phyloP scores from a whole-genome alignment of 305 asterid genomes.

The Fraxinus sp. region DNA sequence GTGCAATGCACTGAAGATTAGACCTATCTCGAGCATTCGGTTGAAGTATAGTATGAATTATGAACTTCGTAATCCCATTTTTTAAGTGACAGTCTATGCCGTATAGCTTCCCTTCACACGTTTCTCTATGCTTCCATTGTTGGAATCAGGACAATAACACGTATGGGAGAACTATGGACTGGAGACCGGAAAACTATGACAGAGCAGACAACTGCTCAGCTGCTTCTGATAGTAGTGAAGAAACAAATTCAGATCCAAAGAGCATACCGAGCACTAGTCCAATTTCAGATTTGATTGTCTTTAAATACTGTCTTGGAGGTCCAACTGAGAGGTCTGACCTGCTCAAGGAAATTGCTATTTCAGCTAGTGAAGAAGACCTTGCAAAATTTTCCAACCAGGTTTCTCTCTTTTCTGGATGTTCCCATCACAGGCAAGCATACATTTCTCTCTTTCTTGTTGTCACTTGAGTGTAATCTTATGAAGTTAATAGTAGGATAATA shows the following conservation, averaged over 20 bases:
- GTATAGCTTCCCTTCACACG: slow-evolving; percentile 12
- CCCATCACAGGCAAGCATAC: slow-evolving; percentile 69
- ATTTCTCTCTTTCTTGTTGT: neutral
- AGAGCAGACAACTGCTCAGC: slow-evolving; percentile 50
- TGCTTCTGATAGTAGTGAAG: slow-evolving; percentile 62
- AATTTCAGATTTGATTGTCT: slow-evolving; percentile 65
- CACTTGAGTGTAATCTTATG: neutral
- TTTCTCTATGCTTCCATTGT: slow-evolving; percentile 26
- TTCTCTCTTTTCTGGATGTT: slow-evolving; percentile 76
- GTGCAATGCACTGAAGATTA: neutral
- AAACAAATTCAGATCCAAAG: slow-evolving; percentile 45
- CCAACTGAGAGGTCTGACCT: slow-evolving; percentile 63
- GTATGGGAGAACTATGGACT: slow-evolving; percentile 33
- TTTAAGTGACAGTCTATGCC: neutral
- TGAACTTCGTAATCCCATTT: slow-evolving; percentile 3
- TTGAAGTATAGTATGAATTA: slow-evolving; percentile 5
- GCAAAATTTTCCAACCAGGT: slow-evolving; percentile 65
- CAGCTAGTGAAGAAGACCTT: slow-evolving; percentile 61
- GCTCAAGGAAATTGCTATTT: slow-evolving; percentile 78
- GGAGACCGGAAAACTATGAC: slow-evolving; percentile 45
- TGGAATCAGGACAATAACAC: slow-evolving; percentile 43
- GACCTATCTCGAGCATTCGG: neutral
- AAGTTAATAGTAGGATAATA: neutral
- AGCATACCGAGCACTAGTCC: slow-evolving; percentile 41
- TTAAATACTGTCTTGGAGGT: slow-evolving; percentile 86